These are phyloP conservation scores for Citrullus mucosospermus DNA, from an alignment of 306 rosid species.

Conservation along the genomic window DNA sequence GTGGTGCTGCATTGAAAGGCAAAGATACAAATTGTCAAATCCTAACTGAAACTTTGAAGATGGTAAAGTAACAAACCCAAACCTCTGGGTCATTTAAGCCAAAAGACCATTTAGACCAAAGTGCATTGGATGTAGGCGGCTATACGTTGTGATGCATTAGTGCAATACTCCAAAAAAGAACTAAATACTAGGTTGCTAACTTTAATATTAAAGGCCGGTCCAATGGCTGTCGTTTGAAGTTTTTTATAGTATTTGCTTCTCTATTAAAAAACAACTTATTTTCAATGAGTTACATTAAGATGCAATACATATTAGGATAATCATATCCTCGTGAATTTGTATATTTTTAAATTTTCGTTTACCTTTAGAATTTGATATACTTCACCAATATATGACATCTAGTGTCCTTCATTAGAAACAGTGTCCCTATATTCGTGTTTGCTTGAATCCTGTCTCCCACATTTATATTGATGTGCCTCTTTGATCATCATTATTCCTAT, in stretches of 20 bases:
- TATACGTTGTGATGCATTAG: neutral
- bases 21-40: neutral
- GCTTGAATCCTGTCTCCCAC: neutral
- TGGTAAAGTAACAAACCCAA: neutral
- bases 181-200: neutral
- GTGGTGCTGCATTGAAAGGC: neutral
- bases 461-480: neutral
- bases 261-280: neutral
- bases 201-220: neutral
- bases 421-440: neutral
- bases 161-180: neutral
- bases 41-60: neutral
- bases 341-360: neutral
- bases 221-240: neutral
- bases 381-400: neutral
- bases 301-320: neutral
- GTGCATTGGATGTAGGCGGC: neutral
- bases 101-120: neutral
- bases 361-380: neutral
- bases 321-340: neutral
- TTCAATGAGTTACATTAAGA: neutral
- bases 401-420: neutral
- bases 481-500: neutral
- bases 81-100: neutral
- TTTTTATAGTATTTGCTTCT: neutral